phyloP scores from a whole-genome alignment of 768 basidiomycete genomes.

The Strobilomyces echinocephalus region DNA sequence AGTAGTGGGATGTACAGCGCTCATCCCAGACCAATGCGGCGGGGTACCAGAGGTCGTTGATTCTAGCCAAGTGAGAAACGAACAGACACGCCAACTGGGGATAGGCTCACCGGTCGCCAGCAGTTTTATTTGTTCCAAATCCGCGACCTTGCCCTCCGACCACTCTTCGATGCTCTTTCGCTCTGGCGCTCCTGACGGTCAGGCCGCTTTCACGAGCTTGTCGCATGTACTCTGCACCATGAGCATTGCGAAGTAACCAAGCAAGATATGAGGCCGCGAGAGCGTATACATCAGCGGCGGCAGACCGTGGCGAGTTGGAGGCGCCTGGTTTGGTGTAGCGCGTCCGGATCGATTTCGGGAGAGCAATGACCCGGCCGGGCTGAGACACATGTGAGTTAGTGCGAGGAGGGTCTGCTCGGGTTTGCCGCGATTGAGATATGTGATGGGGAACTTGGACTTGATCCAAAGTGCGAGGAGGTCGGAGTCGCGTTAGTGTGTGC shows the following conservation, averaged over 20 bases:
- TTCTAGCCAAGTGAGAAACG: neutral
- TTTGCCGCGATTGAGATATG: slow-evolving; percentile 37
- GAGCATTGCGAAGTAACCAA: slow-evolving; percentile 71
- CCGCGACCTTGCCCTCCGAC: slow-evolving; percentile 52
- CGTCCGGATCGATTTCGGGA: slow-evolving; percentile 75
- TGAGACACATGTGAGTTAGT: slow-evolving; percentile 66
- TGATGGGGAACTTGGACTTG: slow-evolving; percentile 46
- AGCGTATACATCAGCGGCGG: slow-evolving; percentile 67
- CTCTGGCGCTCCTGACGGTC: slow-evolving; percentile 76
- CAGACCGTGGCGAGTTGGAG: no score
- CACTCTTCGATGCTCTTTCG: slow-evolving; percentile 84
- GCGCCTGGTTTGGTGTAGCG: slow-evolving; percentile 68
- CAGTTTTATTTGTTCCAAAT: slow-evolving; percentile 30
- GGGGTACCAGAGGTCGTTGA: slow-evolving; percentile 2
- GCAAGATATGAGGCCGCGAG: slow-evolving; percentile 81
- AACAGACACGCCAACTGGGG: neutral
- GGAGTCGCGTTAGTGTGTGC: no score
- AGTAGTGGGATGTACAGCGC: no score
- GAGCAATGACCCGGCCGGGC: slow-evolving; percentile 39
- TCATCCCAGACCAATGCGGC: no score
- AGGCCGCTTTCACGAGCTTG: slow-evolving; percentile 73
- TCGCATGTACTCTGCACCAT: slow-evolving; percentile 82
- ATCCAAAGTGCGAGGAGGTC: slow-evolving; percentile 59
- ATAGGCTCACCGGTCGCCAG: slow-evolving; percentile 14
- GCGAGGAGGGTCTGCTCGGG: slow-evolving; percentile 45